Conservation (phyloP, 768 basidiomycete genomes). For the Lanmaoa rubissima region DNA sequence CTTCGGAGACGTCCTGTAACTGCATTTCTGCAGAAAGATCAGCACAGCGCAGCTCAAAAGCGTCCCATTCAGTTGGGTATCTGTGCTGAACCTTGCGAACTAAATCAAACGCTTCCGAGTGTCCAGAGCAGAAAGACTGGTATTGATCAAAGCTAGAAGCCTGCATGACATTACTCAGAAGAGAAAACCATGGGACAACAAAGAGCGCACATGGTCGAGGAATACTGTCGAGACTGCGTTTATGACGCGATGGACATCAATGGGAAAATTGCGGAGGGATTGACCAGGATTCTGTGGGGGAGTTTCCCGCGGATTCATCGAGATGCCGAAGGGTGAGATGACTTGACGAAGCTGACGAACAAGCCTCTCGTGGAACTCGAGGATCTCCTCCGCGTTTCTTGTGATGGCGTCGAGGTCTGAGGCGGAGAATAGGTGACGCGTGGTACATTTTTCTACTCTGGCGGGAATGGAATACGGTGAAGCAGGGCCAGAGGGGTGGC, state of each 20-base stretch:
- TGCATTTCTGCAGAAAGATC: constrained; percentile 43
- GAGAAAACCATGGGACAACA: background rate
- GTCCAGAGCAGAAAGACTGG: constrained; percentile 83
- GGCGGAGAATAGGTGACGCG: constrained; percentile 55
- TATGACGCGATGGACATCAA: constrained; percentile 40
- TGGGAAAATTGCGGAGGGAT: constrained; percentile 21
- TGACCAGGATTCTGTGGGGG: constrained; percentile 7
- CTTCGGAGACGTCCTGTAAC: constrained; percentile 10
- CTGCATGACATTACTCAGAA: constrained; percentile 39
- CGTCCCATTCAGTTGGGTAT: constrained; percentile 73
- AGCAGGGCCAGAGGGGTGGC: constrained; percentile 1
- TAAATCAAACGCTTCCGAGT: constrained; percentile 76
- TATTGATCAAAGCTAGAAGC: constrained; percentile 75
- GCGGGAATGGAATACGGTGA: constrained; percentile 11
- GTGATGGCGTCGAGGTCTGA: constrained; percentile 56
- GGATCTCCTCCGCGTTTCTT: constrained; percentile 66
- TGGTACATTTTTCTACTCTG: constrained; percentile 33
- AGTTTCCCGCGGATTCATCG: constrained; percentile 31
- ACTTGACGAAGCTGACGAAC: constrained; percentile 51
- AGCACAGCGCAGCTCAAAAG: constrained; percentile 79
- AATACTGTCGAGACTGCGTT: constrained; percentile 52
- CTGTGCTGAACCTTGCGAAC: constrained; percentile 65
- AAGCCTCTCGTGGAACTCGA: constrained; percentile 67
- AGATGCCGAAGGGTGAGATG: constrained; percentile 51
- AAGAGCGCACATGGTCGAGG: constrained; percentile 47